Conservation (phyloP, 306 rosid genomes). For the Parietaria judaica region DNA sequence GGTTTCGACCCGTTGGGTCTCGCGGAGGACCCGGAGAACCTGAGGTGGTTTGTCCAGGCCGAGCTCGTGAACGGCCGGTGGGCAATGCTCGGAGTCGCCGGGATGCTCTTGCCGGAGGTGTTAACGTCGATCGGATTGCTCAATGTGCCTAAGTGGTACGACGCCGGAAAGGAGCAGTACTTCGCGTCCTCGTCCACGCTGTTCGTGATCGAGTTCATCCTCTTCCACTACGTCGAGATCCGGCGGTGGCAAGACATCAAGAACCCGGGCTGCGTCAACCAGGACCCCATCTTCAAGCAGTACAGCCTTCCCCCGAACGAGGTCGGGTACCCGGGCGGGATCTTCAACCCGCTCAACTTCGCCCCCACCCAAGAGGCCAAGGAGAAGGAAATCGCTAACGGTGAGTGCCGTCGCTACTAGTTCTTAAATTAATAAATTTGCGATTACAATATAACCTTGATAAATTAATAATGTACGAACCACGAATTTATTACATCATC, state of each 20-base stretch:
- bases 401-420: slow-evolving; percentile 18
- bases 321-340: slow-evolving; percentile 82
- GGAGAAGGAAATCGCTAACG: slow-evolving; percentile 93
- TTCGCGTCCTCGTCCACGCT: slow-evolving; percentile 94
- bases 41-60: slow-evolving; percentile 82
- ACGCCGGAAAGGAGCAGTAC: slow-evolving; percentile 83
- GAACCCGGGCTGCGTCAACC: slow-evolving; percentile 96
- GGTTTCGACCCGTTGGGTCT: slow-evolving; percentile 92
- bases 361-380: slow-evolving; percentile 90
- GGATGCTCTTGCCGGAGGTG: slow-evolving; percentile 92
- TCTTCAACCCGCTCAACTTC: slow-evolving; percentile 89
- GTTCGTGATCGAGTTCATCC: slow-evolving; percentile 90
- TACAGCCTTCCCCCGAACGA: slow-evolving; percentile 81
- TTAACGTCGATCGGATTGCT: slow-evolving; percentile 69
- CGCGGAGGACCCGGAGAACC: slow-evolving; percentile 96
- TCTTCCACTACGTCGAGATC: slow-evolving; percentile 94
- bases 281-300: slow-evolving; percentile 98
- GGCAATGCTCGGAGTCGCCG: slow-evolving; percentile 98
- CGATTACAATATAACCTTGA: not conserved
- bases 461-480: too few relatives aligned
- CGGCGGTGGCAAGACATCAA: slow-evolving; percentile 98
- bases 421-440: not conserved
- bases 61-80: slow-evolving; percentile 88
- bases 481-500: too few relatives aligned
- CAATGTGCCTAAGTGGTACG: slow-evolving; percentile 81